A percentile compares a stretch with the other conserved stretches of the same genome.
phyloP scores from a whole-genome alignment of 2,329 filamentous ascomycete genomes.

The Thielaviopsis punctulata region DNA sequence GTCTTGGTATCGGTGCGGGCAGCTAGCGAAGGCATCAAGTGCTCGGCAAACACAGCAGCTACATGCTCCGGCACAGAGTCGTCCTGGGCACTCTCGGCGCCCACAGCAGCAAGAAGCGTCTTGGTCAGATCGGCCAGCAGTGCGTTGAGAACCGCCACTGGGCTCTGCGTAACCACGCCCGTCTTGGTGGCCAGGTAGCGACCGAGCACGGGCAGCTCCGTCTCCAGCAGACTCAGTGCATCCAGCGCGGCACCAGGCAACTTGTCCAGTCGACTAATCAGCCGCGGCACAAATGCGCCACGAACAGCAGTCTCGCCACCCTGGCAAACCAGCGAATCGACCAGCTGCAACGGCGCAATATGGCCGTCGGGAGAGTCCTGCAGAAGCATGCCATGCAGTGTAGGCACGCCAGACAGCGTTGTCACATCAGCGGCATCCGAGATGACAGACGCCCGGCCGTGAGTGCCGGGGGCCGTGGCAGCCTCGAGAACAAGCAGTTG shows the following conservation, averaged over 20 bases:
- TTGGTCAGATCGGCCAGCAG: conserved; percentile 27
- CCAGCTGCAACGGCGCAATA: conserved; percentile 22
- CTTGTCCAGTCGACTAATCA: conserved; percentile 38
- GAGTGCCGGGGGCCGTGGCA: background rate
- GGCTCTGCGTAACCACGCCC: conserved; percentile 30
- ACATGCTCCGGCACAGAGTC: conserved; percentile 8
- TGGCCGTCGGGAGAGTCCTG: conserved; percentile 19
- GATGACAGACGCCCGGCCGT: conserved; percentile 1
- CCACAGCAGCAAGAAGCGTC: background rate
- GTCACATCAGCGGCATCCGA: conserved; percentile 21
- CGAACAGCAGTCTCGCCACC: conserved; percentile 22
- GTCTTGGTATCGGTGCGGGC: conserved; percentile 23
- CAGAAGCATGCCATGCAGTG: conserved; percentile 26
- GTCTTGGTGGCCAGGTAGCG: conserved; percentile 34
- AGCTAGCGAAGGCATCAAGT: conserved; percentile 29
- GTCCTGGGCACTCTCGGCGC: background rate
- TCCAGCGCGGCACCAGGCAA: conserved; percentile 37
- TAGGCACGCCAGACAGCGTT: conserved; percentile 31
- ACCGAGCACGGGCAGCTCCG: conserved; percentile 45
- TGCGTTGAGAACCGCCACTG: conserved; percentile 30
- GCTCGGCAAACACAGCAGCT: conserved; percentile 19
- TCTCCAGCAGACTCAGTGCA: conserved; percentile 45
- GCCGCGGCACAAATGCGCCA: conserved; percentile 23
- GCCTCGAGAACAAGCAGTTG: conserved; percentile 31
- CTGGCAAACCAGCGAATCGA: conserved; percentile 29